Conservation (phyloP, 2,329 filamentous ascomycete species). For the Colletotrichum sojae region DNA sequence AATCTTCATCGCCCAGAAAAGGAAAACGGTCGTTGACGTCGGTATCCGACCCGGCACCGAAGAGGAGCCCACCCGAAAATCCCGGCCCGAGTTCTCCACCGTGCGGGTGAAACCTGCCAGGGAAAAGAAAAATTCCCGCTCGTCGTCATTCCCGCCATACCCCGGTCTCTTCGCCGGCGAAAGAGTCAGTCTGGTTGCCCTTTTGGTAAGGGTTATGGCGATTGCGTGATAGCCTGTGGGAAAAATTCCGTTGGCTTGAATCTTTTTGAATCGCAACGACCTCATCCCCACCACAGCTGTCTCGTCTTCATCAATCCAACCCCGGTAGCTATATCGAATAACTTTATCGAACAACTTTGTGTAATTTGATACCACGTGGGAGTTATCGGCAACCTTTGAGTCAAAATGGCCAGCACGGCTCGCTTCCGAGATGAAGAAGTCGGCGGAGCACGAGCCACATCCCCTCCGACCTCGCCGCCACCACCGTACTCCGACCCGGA, state of each 20-base stretch:
- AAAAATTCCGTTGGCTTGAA: background rate
- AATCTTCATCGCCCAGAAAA: background rate
- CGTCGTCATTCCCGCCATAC: conserved; percentile 23
- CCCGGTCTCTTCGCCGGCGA: conserved; percentile 4
- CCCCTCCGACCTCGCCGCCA: conserved; percentile 21
- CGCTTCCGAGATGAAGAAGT: conserved; percentile 28
- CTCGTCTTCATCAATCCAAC: background rate
- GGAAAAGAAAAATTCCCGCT: conserved; percentile 2
- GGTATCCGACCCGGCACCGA: conserved; percentile 32
- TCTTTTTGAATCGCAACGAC: conserved; percentile 1
- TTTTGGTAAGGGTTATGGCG: background rate
- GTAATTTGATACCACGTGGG: background rate
- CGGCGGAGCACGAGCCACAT: conserved; percentile 22
- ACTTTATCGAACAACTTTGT: background rate
- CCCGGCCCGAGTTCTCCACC: conserved; percentile 14
- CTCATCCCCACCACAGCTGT: conserved; percentile 2
- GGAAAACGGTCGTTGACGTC: background rate
- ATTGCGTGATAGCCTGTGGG: background rate
- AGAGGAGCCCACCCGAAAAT: background rate
- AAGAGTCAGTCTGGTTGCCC: background rate
- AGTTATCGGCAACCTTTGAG: background rate
- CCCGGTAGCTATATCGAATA: conserved; percentile 1
- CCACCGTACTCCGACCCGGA: conserved; percentile 15
- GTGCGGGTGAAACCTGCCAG: conserved; percentile 15
- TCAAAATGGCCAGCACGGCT: conserved; percentile 11